Percentiles rank a stretch among this genome's conserved stretches.
phyloP scores from a whole-genome alignment of 1,284 basidiomycete species.

The Boletus smithii region DNA sequence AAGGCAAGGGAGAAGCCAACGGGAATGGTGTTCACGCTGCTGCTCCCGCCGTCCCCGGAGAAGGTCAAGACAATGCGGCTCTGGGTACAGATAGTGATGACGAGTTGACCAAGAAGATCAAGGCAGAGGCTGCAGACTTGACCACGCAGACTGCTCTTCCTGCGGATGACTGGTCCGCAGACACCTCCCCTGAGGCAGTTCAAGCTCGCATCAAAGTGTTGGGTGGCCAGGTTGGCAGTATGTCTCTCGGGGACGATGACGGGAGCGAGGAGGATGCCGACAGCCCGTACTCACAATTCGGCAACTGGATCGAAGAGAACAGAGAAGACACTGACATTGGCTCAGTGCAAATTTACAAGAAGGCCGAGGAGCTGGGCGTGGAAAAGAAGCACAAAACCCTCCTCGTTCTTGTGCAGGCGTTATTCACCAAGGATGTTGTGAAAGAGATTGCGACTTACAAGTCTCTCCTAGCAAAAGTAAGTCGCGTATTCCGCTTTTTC shows the following conservation, averaged over 20 bases:
- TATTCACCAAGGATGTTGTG: conserved; percentile 80
- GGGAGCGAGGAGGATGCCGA: conserved; percentile 86
- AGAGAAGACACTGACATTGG: conserved; percentile 49
- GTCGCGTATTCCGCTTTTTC: conserved; percentile 16
- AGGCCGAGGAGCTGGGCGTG: conserved; percentile 89
- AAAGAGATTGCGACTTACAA: conserved; percentile 73
- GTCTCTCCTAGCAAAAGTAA: conserved; percentile 79
- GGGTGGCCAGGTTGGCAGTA: conserved; percentile 54
- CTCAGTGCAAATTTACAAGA: conserved; percentile 77
- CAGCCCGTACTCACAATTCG: conserved; percentile 84
- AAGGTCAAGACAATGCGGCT: conserved; percentile 35
- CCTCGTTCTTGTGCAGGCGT: conserved; percentile 80
- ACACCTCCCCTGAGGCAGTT: conserved; percentile 90
- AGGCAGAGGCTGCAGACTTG: conserved; percentile 80
- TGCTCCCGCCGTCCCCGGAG: conserved; percentile 26
- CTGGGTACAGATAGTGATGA: conserved; percentile 69
- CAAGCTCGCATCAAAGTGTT: conserved; percentile 81
- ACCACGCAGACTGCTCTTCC: conserved; percentile 56
- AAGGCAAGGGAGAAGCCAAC: conserved; percentile 49
- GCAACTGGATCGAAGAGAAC: conserved; percentile 85
- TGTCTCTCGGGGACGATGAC: conserved; percentile 56
- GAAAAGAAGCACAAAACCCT: conserved; percentile 96
- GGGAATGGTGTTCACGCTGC: conserved; percentile 41
- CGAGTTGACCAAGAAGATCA: conserved; percentile 79
- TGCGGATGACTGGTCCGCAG: conserved; percentile 85